Conservation (phyloP, 257 asterid species). For the Cinchona pubescens region DNA sequence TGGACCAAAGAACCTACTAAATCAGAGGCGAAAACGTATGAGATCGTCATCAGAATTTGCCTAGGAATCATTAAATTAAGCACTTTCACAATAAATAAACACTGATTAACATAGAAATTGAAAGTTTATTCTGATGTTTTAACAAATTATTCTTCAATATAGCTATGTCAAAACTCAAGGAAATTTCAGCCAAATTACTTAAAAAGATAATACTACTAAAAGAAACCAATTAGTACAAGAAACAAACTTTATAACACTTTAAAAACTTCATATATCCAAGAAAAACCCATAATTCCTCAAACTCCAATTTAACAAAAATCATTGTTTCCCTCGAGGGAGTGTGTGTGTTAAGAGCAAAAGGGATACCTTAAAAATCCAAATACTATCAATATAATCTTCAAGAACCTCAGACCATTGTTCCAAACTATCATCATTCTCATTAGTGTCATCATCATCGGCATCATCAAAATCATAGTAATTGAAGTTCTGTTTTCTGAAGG, state of each 20-base stretch:
- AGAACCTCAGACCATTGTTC: slow-evolving; percentile 52
- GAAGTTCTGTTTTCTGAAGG: slow-evolving; percentile 30
- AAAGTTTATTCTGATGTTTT: neutral
- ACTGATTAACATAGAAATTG: too few relatives aligned
- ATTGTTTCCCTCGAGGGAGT: neutral
- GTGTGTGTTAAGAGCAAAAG: neutral
- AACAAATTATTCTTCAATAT: neutral
- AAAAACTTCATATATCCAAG: neutral
- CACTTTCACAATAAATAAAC: too few relatives aligned
- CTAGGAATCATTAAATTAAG: neutral
- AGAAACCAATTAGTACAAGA: neutral
- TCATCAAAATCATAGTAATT: slow-evolving; percentile 26
- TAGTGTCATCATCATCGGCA: slow-evolving; percentile 26
- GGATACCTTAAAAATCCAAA: slow-evolving; percentile 80
- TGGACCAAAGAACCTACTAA: too few relatives aligned
- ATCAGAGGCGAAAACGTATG: too few relatives aligned
- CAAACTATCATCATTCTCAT: slow-evolving; percentile 25
- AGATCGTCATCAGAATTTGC: too few relatives aligned
- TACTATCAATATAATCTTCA: slow-evolving; percentile 64
- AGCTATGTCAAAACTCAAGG: neutral
- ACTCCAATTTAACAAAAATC: neutral
- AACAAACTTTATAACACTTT: neutral
- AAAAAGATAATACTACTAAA: neutral
- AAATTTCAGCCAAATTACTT: neutral
- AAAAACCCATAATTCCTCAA: neutral